Conservation (phyloP, 163 green algal species). For the Trebouxiophyceae sp. region DNA sequence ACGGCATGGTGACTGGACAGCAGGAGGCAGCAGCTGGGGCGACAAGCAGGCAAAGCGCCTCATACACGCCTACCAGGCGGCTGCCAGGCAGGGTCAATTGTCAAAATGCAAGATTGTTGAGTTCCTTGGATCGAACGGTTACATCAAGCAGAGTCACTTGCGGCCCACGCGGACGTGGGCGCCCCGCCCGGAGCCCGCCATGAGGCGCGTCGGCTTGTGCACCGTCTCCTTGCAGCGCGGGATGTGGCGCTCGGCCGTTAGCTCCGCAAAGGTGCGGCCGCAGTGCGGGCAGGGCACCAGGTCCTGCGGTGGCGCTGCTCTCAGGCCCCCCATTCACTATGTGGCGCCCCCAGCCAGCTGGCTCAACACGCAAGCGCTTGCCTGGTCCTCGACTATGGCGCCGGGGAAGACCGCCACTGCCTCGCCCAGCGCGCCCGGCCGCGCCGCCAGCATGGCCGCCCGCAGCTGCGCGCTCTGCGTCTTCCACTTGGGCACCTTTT, state of each 20-base stretch:
- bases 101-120: no score
- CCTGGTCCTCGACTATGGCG: background rate
- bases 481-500: constrained; percentile 49
- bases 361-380: no score
- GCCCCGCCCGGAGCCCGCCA: constrained; percentile 20
- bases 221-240: constrained; percentile 55
- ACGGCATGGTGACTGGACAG: no score
- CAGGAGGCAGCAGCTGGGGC: no score
- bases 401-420: background rate
- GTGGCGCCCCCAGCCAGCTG: background rate
- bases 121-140: no score
- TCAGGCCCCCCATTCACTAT: background rate
- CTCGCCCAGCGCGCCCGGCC: background rate
- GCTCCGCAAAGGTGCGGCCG: constrained; percentile 54
- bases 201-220: constrained; percentile 33
- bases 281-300: constrained; percentile 60
- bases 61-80: no score
- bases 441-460: constrained; percentile 39
- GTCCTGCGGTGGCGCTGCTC: background rate
- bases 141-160: no score
- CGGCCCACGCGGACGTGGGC: constrained; percentile 9
- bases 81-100: no score
- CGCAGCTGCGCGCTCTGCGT: constrained; percentile 57
- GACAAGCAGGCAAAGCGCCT: no score
- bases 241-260: constrained; percentile 63